These are phyloP conservation scores for Colletotrichum sp. DNA, from an alignment of 2,329 filamentous ascomycete genomes.

Conservation along the genomic window DNA sequence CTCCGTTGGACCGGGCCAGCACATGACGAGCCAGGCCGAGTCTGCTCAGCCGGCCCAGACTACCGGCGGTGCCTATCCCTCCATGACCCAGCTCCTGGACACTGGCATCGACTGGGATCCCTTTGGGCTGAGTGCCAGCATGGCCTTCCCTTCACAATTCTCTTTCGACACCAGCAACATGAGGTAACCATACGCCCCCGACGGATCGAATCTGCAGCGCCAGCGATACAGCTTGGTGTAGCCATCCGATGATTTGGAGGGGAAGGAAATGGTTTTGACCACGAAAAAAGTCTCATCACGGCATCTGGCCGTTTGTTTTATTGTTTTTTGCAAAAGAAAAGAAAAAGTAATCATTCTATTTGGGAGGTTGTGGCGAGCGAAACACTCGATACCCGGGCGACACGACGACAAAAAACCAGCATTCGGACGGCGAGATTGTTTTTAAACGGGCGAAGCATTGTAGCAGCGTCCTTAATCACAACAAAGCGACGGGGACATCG, in stretches of 20 bases:
- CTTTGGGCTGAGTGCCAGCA: conserved; percentile 90
- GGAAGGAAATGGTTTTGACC: background rate
- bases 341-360: conserved; percentile 4
- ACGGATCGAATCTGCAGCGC: background rate
- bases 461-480: conserved; percentile 15
- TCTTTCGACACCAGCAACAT: conserved; percentile 70
- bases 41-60: conserved; percentile 27
- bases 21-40: conserved; percentile 40
- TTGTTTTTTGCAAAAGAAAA: background rate
- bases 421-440: conserved; percentile 22
- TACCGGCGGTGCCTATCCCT: conserved; percentile 57
- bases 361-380: conserved; percentile 13
- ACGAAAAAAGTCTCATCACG: background rate
- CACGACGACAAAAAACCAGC: conserved; percentile 16
- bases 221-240: background rate
- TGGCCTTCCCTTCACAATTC: conserved; percentile 91
- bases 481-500: background rate
- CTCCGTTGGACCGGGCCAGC: conserved; percentile 37
- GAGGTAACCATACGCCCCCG: conserved; percentile 32
- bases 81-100: conserved; percentile 70
- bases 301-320: background rate
- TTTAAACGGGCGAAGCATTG: conserved; percentile 8
- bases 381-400: conserved; percentile 23
- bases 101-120: conserved; percentile 91
- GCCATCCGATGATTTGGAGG: background rate